A percentile compares a stretch with the other conserved stretches of the same genome.
Evolutionary conservation across 345 rosid species (phyloP).

Genomic region (Hypericum androsaemum): DNA sequence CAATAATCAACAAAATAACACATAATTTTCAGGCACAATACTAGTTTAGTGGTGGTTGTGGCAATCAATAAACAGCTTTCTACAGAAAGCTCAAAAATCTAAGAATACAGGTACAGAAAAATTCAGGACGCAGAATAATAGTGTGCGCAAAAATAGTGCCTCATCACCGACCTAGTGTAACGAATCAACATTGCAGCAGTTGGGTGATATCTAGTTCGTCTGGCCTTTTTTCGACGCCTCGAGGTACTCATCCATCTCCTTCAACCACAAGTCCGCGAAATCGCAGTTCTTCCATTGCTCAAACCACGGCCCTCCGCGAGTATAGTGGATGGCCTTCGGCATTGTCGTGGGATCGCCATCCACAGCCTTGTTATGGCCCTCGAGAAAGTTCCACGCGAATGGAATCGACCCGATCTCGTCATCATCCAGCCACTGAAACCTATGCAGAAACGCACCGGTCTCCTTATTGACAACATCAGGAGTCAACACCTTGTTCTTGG

Average conservation of each 20-base stretch:
- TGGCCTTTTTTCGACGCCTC: slow-evolving; percentile 7
- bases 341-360: slow-evolving; percentile 46
- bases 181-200: too few species aligned
- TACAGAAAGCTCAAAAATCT: too few species aligned
- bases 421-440: slow-evolving; percentile 96
- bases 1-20: too few species aligned
- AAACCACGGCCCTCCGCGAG: slow-evolving; percentile 98
- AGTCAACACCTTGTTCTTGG: slow-evolving; percentile 61
- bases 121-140: too few species aligned
- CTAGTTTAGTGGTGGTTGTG: too few species aligned
- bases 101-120: too few species aligned
- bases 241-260: slow-evolving; percentile 56
- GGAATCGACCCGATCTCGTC: slow-evolving; percentile 80
- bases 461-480: slow-evolving; percentile 67
- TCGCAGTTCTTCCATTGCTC: slow-evolving; percentile 91
- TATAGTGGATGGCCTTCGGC: slow-evolving; percentile 84
- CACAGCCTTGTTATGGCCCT: slow-evolving; percentile 76
- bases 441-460: slow-evolving; percentile 79
- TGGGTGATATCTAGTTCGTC: not conserved
- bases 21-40: too few species aligned
- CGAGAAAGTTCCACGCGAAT: slow-evolving; percentile 88
- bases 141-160: too few species aligned
- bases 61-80: too few species aligned
- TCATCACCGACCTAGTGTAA: too few species aligned
- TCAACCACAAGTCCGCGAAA: slow-evolving; percentile 84